Conservation (phyloP, 1,284 basidiomycete species). For the Pseudozyma sp. region DNA sequence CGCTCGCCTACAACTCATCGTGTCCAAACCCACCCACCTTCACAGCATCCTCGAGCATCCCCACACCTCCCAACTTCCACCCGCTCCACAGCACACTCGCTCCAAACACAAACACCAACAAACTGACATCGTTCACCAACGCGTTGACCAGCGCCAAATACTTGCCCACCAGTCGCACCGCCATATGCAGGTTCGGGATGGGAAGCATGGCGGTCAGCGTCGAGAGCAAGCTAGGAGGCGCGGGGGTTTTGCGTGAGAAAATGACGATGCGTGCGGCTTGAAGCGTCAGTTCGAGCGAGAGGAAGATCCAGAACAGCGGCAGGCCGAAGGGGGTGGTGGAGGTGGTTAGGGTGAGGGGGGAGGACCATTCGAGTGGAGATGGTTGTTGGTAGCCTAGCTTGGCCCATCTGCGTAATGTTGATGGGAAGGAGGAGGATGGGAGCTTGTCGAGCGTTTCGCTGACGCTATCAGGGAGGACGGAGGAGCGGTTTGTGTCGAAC, state of each 20-base stretch:
- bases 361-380: conserved; percentile 21
- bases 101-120: conserved; percentile 59
- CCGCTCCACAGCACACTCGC: conserved; percentile 42
- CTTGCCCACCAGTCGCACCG: conserved; percentile 23
- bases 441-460: conserved; percentile 14
- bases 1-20: conserved; percentile 32
- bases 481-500: conserved; percentile 38
- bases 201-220: conserved; percentile 36
- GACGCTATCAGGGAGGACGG: conserved; percentile 17
- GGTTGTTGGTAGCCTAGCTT: conserved; percentile 53
- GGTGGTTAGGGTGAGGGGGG: background rate
- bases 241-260: conserved; percentile 36
- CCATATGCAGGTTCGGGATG: conserved; percentile 37
- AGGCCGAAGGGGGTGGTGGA: conserved; percentile 9
- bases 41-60: conserved; percentile 13
- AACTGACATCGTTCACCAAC: conserved; percentile 49
- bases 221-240: conserved; percentile 35
- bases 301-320: conserved; percentile 66
- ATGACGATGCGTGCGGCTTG: conserved; percentile 55
- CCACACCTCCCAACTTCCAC: conserved; percentile 28
- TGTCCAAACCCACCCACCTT: conserved; percentile 6
- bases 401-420: conserved; percentile 54
- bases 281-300: conserved; percentile 58
- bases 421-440: background rate
- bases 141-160: conserved; percentile 45